Conservation (phyloP, 306 rosid species). For the Potentilla sterilis region DNA sequence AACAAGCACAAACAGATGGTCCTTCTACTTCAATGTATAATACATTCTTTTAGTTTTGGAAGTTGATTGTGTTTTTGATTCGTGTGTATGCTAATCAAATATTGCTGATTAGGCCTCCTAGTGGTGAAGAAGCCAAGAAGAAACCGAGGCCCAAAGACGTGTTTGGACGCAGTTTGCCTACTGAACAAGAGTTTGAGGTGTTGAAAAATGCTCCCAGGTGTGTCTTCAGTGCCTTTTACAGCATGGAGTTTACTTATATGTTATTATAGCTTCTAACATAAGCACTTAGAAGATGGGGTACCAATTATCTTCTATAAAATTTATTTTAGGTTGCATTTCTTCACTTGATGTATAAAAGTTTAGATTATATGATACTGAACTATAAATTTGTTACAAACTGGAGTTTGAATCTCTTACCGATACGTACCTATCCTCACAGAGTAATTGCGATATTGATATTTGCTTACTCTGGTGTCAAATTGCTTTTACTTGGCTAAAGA, state of each 20-base stretch:
- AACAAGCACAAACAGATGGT: slow-evolving; percentile 25
- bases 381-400: not conserved
- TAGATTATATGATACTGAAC: too few species aligned
- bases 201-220: slow-evolving; percentile 93
- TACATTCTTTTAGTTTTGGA: not conserved
- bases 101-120: slow-evolving; percentile 19
- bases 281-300: too few species aligned
- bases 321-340: not conserved
- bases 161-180: slow-evolving; percentile 86
- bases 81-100: not conserved
- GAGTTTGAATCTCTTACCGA: not conserved
- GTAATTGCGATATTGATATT: not conserved
- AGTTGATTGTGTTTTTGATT: not conserved
- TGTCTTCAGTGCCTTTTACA: slow-evolving; percentile 13
- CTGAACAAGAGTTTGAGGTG: slow-evolving; percentile 84
- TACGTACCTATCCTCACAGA: not conserved
- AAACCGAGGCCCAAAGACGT: slow-evolving; percentile 88
- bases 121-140: slow-evolving; percentile 50
- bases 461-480: not conserved
- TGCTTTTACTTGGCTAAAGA: not conserved
- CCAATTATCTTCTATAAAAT: too few species aligned
- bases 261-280: not conserved
- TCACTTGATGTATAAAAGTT: not conserved
- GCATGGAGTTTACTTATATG: not conserved
- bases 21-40: slow-evolving; percentile 52